Conservation (phyloP, 1,284 basidiomycete species). For the Cutaneotrichosporon spelunceum region DNA sequence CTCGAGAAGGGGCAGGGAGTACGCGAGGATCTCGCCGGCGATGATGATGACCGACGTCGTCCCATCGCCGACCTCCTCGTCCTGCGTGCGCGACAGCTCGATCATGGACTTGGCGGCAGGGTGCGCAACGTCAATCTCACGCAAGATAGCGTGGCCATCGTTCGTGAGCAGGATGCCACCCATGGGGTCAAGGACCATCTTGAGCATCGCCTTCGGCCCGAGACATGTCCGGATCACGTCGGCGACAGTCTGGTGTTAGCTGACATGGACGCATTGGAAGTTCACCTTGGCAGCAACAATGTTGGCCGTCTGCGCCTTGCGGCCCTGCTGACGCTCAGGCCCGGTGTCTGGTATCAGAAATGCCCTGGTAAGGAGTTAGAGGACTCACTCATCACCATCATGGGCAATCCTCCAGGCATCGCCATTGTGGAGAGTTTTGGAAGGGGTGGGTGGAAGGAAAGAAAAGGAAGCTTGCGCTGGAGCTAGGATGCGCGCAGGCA, state of each 20-base stretch:
- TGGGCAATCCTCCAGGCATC: conserved; percentile 48
- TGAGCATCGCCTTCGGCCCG: conserved; percentile 96
- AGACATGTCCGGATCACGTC: conserved; percentile 99
- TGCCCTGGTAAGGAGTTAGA: neutral
- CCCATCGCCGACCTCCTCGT: conserved; percentile 97
- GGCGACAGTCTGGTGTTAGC: conserved; percentile 74
- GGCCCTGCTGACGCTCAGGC: conserved; percentile 86
- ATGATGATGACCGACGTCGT: conserved; percentile 94
- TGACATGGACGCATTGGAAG: neutral
- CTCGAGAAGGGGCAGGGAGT: conserved; percentile 65
- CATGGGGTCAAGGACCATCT: conserved; percentile 99
- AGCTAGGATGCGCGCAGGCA: neutral
- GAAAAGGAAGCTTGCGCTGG: neutral
- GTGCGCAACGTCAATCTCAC: conserved; percentile 97
- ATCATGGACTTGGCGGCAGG: conserved; percentile 99
- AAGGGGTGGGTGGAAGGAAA: neutral
- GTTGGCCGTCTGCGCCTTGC: conserved; percentile 95
- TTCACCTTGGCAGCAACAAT: conserved; percentile 93
- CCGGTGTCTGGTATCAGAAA: conserved; percentile 66
- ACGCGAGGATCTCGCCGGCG: conserved; percentile 39
- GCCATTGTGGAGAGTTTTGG: conserved; percentile 20
- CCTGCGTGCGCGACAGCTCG: conserved; percentile 90
- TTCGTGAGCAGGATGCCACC: conserved; percentile 96
- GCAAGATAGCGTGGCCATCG: conserved; percentile 94
- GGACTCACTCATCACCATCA: conserved; percentile 56